A percentile compares a stretch with the other conserved stretches of the same genome.
These are phyloP conservation scores for Cryphonectria japonica DNA, from an alignment of 2,329 filamentous ascomycete genomes.

Conservation along the genomic window DNA sequence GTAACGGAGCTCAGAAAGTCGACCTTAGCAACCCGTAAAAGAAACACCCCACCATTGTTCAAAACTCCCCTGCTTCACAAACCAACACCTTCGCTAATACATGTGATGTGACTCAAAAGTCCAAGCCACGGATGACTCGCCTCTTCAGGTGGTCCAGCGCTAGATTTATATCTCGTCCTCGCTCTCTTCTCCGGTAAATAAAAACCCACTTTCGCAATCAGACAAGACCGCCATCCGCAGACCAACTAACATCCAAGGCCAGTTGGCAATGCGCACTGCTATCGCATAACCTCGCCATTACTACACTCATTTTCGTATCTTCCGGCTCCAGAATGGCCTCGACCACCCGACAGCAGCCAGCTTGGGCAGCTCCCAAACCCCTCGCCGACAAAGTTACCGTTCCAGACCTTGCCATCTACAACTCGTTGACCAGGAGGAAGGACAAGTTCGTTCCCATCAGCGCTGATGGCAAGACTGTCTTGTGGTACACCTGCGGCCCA, in stretches of 20 bases:
- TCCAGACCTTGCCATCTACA: slow-evolving; percentile 26
- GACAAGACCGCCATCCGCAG: background rate
- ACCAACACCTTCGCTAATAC: slow-evolving; percentile 1
- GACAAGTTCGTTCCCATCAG: slow-evolving; percentile 49
- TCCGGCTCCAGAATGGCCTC: slow-evolving; percentile 21
- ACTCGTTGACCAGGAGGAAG: slow-evolving; percentile 27
- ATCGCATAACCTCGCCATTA: slow-evolving; percentile 2
- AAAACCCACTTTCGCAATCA: background rate
- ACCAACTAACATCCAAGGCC: slow-evolving; percentile 4
- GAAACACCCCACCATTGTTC: slow-evolving; percentile 11
- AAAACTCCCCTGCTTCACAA: slow-evolving; percentile 12
- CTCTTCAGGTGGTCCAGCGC: slow-evolving; percentile 12
- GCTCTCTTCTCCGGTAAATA: background rate
- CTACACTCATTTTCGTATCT: background rate
- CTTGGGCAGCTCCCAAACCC: slow-evolving; percentile 27
- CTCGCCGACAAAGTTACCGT: slow-evolving; percentile 17
- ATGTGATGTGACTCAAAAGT: slow-evolving; percentile 18
- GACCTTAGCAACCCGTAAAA: slow-evolving; percentile 2
- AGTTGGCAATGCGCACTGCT: slow-evolving; percentile 15
- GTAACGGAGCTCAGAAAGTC: background rate
- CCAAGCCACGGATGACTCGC: slow-evolving; percentile 14
- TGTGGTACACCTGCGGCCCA: slow-evolving; percentile 89
- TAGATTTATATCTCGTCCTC: background rate
- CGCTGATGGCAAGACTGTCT: slow-evolving; percentile 61
- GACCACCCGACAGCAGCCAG: slow-evolving; percentile 20